These are phyloP conservation scores for Penicillium sp. DNA, from an alignment of 2,329 filamentous ascomycete genomes.

Conservation along the genomic window DNA sequence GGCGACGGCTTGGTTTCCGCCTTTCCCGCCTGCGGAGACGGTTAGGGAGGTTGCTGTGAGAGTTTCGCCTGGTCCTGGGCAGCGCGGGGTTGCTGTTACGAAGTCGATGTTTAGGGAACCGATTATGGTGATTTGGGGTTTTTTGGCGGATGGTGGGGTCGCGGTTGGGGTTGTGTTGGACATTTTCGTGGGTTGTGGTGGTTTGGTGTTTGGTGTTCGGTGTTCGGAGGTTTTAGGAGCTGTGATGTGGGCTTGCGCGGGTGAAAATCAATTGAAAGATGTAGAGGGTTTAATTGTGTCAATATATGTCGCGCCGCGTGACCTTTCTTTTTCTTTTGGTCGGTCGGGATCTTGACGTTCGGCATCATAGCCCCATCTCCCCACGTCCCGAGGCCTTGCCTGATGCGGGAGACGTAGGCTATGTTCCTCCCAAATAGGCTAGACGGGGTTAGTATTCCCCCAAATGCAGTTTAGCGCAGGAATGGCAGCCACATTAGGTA, in stretches of 20 bases:
- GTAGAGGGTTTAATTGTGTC: background rate
- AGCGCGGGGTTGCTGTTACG: conserved; percentile 75
- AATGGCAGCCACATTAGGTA: background rate
- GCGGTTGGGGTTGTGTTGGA: conserved; percentile 3
- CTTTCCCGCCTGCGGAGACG: conserved; percentile 52
- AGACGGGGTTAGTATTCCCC: rapidly evolving
- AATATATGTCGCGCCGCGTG: background rate
- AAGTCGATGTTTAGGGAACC: conserved; percentile 90
- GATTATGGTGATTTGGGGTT: conserved; percentile 65
- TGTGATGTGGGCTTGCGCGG: background rate
- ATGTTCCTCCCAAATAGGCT: background rate
- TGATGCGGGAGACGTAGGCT: background rate
- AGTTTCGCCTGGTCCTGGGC: conserved; percentile 78
- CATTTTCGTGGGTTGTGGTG: conserved; percentile 7
- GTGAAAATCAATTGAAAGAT: background rate
- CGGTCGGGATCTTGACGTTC: background rate
- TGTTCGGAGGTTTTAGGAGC: background rate
- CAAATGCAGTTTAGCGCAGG: background rate
- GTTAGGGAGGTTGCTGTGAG: conserved; percentile 71
- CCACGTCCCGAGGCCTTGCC: background rate
- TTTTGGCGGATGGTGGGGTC: background rate
- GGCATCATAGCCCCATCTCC: background rate
- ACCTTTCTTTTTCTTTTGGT: background rate
- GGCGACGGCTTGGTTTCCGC: conserved; percentile 26
- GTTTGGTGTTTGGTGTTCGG: background rate